phyloP scores from a whole-genome alignment of 2,329 filamentous ascomycete genomes.

The Daldinia eschscholtzii region DNA sequence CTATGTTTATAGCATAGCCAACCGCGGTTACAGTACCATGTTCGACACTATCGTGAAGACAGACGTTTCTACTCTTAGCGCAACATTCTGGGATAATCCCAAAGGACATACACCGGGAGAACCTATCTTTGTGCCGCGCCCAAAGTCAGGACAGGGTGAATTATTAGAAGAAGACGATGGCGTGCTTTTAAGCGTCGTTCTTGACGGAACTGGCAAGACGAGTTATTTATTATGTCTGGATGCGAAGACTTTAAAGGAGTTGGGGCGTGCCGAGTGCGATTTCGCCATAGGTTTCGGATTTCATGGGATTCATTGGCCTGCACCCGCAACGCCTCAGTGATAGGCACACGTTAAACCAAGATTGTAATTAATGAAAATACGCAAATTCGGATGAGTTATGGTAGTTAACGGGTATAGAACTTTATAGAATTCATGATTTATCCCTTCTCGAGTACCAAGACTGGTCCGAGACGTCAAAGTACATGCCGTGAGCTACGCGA shows the following conservation, averaged over 20 bases:
- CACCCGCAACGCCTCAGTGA: not conserved
- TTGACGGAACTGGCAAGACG: slow-evolving; percentile 69
- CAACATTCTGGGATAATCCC: slow-evolving; percentile 68
- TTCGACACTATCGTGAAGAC: slow-evolving; percentile 75
- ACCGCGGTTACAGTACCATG: slow-evolving; percentile 69
- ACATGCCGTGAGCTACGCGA: not conserved
- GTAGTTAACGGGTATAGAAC: not conserved
- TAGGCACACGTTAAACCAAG: not conserved
- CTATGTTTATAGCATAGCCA: slow-evolving; percentile 70
- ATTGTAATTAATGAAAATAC: not conserved
- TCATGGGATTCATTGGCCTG: slow-evolving; percentile 67
- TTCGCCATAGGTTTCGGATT: slow-evolving; percentile 74
- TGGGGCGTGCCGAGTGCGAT: slow-evolving; percentile 72
- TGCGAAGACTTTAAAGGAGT: slow-evolving; percentile 71
- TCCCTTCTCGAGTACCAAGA: not conserved
- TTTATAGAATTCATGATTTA: not conserved
- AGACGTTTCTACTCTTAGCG: slow-evolving; percentile 67
- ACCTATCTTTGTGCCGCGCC: slow-evolving; percentile 73
- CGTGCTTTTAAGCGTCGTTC: slow-evolving; percentile 63
- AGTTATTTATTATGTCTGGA: slow-evolving; percentile 77
- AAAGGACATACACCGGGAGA: slow-evolving; percentile 76
- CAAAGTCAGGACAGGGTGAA: slow-evolving; percentile 49
- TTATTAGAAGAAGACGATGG: slow-evolving; percentile 65
- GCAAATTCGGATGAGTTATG: not conserved
- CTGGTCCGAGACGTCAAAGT: not conserved